Evolutionary conservation across 2,329 filamentous ascomycete species (phyloP).

Genomic region (Claviceps maximensis): DNA sequence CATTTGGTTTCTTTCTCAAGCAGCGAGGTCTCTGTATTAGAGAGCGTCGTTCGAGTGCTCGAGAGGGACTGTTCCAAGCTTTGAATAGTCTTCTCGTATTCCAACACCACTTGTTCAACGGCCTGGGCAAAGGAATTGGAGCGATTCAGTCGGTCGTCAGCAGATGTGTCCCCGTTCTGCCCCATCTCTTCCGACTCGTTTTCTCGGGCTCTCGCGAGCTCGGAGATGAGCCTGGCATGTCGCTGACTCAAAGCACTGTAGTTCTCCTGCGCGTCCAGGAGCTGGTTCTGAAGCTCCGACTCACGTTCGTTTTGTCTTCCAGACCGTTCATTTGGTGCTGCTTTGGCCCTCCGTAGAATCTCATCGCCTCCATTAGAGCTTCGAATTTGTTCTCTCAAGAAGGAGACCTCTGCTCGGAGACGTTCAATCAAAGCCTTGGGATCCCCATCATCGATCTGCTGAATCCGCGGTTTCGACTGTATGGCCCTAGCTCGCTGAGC

Average conservation of each 20-base stretch:
- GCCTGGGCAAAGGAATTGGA: conserved; percentile 94
- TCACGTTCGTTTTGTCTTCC: conserved; percentile 78
- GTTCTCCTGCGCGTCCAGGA: conserved; percentile 87
- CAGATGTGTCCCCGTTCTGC: conserved; percentile 42
- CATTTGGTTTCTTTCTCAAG: conserved; percentile 90
- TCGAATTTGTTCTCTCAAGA: conserved; percentile 85
- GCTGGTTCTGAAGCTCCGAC: conserved; percentile 80
- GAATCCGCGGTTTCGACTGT: conserved; percentile 93
- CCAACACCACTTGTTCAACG: conserved; percentile 88
- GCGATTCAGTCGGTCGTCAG: conserved; percentile 78
- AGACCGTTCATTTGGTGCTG: conserved; percentile 51
- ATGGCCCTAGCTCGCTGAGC: conserved; percentile 92
- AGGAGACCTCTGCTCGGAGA: conserved; percentile 84
- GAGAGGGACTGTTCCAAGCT: conserved; percentile 82
- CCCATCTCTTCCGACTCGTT: conserved; percentile 48
- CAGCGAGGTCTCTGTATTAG: conserved; percentile 71
- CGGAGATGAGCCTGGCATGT: conserved; percentile 88
- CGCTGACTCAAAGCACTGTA: conserved; percentile 84
- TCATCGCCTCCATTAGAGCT: conserved; percentile 55
- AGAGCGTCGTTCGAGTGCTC: conserved; percentile 70
- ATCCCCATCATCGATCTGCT: conserved; percentile 84
- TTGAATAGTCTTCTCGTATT: conserved; percentile 98
- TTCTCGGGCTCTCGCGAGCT: conserved; percentile 78
- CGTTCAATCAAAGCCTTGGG: conserved; percentile 90
- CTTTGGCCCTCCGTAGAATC: conserved; percentile 37